Base-by-base conservation (phyloP, 805 yeast genomes). In the Scheffersomyces lignosus region DNA sequence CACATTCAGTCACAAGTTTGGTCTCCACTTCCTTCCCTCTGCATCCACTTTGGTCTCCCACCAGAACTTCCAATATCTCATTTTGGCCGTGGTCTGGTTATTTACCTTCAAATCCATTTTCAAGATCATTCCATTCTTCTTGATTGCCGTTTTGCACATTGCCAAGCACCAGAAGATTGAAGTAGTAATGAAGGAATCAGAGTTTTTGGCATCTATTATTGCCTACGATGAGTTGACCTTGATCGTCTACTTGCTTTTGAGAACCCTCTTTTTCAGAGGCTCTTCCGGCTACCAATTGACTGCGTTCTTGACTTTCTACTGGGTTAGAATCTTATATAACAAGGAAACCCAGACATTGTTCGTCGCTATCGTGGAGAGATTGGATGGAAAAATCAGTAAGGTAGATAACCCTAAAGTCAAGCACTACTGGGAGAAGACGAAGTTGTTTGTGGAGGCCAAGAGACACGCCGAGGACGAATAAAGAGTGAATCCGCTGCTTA, bases 61-160 rank as follows among this genome's bases (percentile, higher is more conserved):
- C 16, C 87, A 79, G 47, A 85, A 86, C 56, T 84, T 84, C 68
- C 96, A 87, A 60, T 78, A 76, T 52, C 62, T 80, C 37, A 43
- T 76, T 3, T 59, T 84, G 37, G 75, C 81, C 0, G 18, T 56
- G 3, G 61, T 78, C 14, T 85, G 91, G 91, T 52, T 78, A 32
- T 58, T 82, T 37, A 77, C 83, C 27, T 78, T 85, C 61, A 70
- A 74, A 42, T 81, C 89, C 1, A 60, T 77, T 4, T 82, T 80
- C 64, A 84, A 83, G 54, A 48, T 85, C 29, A 41, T 80, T 12
- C 91, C 93, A 16, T 81, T 67, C 53, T 62, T 70, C 47, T 48
- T 80, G 30, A 65, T 82, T 33, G 71, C 90, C 14, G 43, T 75
- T 16, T 62, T 85, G 46, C 93, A 85, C 47, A 36, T 85, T 29